Evolutionary conservation across 1,284 basidiomycete genomes (phyloP).

Genomic region (Singerocomus inundabilis): DNA sequence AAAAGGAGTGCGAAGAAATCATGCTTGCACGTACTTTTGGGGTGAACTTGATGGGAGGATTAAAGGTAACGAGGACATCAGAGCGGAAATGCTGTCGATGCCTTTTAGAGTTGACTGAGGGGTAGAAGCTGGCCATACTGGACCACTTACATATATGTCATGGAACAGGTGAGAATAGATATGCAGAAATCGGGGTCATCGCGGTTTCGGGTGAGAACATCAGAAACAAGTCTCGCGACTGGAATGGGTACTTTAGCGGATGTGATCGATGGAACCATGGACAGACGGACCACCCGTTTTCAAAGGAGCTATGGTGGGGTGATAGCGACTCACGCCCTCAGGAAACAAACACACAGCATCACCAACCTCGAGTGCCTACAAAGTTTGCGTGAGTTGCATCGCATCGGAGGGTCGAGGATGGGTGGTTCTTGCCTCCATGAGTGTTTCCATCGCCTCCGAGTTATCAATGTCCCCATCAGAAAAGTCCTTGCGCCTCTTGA

Average conservation of each 20-base stretch:
- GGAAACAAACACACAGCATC: constrained; percentile 82
- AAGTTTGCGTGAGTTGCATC: neutral
- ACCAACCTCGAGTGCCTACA: constrained; percentile 69
- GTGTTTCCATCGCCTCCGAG: constrained; percentile 58
- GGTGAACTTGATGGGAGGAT: constrained; percentile 66
- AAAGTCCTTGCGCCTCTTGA: constrained; percentile 73
- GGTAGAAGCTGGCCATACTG: neutral
- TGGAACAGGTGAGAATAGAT: constrained; percentile 71
- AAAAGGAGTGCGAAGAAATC: neutral
- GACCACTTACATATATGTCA: constrained; percentile 71
- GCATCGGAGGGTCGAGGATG: neutral
- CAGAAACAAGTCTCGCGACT: constrained; percentile 80
- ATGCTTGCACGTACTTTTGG: constrained; percentile 47
- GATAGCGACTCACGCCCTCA: constrained; percentile 80
- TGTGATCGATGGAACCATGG: neutral
- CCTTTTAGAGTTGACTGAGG: constrained; percentile 30
- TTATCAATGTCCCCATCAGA: constrained; percentile 60
- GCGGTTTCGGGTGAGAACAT: constrained; percentile 70
- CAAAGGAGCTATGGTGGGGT: constrained; percentile 77
- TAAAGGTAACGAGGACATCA: constrained; percentile 82
- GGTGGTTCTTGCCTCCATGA: constrained; percentile 53
- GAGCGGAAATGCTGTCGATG: constrained; percentile 77
- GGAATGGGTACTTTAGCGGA: constrained; percentile 5
- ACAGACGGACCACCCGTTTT: constrained; percentile 71
- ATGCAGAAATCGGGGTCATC: constrained; percentile 69